These are phyloP conservation scores for Dovyalis caffra DNA, from an alignment of 345 rosid species.

Conservation along the genomic window DNA sequence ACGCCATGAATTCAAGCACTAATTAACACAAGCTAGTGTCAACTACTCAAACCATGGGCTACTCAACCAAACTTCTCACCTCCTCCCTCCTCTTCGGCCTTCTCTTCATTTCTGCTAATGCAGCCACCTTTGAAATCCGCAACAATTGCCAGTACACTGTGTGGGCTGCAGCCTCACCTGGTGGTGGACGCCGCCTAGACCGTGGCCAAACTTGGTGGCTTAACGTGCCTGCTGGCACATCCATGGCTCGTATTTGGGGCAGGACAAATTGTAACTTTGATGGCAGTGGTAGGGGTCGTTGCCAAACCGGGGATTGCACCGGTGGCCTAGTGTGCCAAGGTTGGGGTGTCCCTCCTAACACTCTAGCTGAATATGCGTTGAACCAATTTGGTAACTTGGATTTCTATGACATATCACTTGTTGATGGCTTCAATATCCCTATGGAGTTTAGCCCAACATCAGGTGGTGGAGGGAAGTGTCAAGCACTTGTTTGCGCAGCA, in stretches of 20 bases:
- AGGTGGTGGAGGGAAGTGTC: not conserved
- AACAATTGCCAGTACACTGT: constrained; percentile 14
- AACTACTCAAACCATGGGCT: not conserved
- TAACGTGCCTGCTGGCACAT: constrained; percentile 13
- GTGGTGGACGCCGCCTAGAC: constrained; percentile 14
- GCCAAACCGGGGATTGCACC: constrained; percentile 24
- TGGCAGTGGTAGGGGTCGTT: not conserved
- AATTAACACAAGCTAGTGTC: not conserved
- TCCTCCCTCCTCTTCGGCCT: not conserved
- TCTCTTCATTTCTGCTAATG: not conserved
- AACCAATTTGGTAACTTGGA: not conserved
- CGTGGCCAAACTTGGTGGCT: constrained; percentile 4
- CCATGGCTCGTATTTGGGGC: constrained; percentile 20
- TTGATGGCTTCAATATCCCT: too few relatives aligned
- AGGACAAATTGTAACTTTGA: constrained; percentile 27
- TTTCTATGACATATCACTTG: too few relatives aligned
- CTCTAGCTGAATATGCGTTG: not conserved
- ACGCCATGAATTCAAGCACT: not conserved
- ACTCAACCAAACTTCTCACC: not conserved
- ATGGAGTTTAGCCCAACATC: not conserved
- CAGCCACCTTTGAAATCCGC: constrained; percentile 6
- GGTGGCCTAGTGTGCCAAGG: constrained; percentile 13
- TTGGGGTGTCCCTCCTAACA: not conserved
- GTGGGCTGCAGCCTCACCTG: constrained; percentile 20
- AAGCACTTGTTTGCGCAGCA: not conserved